Evolutionary conservation across 1,139 yeast species (phyloP).

Genomic region (Lodderomyces jiufengensis): DNA sequence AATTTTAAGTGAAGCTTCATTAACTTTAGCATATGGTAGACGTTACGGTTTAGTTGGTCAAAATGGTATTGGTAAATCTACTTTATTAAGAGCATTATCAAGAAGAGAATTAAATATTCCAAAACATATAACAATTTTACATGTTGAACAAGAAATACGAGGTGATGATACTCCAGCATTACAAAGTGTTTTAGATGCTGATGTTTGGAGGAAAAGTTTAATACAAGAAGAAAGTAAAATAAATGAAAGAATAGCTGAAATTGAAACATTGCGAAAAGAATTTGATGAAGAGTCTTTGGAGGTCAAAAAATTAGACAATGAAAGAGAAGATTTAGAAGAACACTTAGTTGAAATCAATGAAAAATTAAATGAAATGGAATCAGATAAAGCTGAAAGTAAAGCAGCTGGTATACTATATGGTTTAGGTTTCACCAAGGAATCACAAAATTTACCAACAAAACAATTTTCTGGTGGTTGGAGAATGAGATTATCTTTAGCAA

Average conservation of each 20-base stretch:
- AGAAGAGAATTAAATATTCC: slow-evolving; percentile 93
- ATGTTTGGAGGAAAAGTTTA: slow-evolving; percentile 95
- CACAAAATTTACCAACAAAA: slow-evolving; percentile 80
- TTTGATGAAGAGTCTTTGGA: slow-evolving; percentile 84
- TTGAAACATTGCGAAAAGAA: slow-evolving; percentile 63
- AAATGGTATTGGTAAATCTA: slow-evolving; percentile 99
- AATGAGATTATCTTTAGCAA: slow-evolving; percentile 96
- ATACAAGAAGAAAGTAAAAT: slow-evolving; percentile 72
- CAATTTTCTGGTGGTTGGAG: slow-evolving; percentile 99
- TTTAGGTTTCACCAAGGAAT: slow-evolving; percentile 85
- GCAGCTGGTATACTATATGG: slow-evolving; percentile 95
- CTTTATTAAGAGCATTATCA: slow-evolving; percentile 82
- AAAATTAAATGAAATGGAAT: slow-evolving; percentile 86
- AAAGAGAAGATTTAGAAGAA: slow-evolving; percentile 77
- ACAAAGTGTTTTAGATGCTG: slow-evolving; percentile 95
- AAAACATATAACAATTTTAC: slow-evolving; percentile 89
- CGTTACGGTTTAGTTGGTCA: slow-evolving; percentile 98
- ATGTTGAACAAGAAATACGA: slow-evolving; percentile 93
- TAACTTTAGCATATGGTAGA: slow-evolving; percentile 86
- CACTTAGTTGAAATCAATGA: slow-evolving; percentile 77
- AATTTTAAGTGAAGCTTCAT: slow-evolving; percentile 82
- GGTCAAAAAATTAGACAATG: slow-evolving; percentile 78
- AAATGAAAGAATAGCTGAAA: slow-evolving; percentile 68
- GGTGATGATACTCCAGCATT: slow-evolving; percentile 91
- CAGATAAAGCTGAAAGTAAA: slow-evolving; percentile 95